These are phyloP conservation scores for Kwoniella heveanensis DNA, from an alignment of 768 basidiomycete species.

Conservation along the genomic window DNA sequence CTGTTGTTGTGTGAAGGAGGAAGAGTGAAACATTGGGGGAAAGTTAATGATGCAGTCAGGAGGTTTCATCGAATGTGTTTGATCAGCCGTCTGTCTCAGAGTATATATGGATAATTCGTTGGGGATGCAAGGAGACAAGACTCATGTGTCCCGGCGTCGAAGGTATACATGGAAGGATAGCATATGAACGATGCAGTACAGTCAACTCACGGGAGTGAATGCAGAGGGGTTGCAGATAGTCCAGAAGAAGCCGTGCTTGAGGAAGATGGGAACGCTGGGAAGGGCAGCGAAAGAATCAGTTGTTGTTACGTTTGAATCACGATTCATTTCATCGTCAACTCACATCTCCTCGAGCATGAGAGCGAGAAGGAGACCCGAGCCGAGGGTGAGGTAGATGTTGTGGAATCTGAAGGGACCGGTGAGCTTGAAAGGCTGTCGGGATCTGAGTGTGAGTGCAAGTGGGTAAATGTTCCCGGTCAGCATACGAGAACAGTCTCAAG, in stretches of 20 bases:
- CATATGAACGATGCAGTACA: no score
- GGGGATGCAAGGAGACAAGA: not conserved
- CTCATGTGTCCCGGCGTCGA: no score
- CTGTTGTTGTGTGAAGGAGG: slow-evolving; percentile 58
- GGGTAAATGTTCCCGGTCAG: no score
- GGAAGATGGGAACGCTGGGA: slow-evolving; percentile 66
- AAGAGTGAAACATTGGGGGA: not conserved
- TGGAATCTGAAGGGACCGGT: slow-evolving; percentile 82
- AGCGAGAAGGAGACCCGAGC: slow-evolving; percentile 79
- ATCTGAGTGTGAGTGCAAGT: no score
- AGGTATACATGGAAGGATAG: no score
- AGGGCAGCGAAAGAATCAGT: not conserved
- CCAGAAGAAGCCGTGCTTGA: slow-evolving; percentile 70
- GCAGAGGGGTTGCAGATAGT: slow-evolving; percentile 74
- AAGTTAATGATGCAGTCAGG: not conserved
- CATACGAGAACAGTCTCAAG: no score
- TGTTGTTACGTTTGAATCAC: not conserved
- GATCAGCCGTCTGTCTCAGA: not conserved
- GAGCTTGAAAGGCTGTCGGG: slow-evolving; percentile 61
- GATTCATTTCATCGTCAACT: slow-evolving; percentile 16
- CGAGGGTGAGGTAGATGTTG: slow-evolving; percentile 82
- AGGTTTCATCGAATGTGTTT: not conserved
- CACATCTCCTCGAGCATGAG: slow-evolving; percentile 88
- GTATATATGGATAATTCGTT: not conserved
- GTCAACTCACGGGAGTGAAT: slow-evolving; percentile 81